Base-by-base conservation (phyloP, 352 stramenopile species). In the Achlya hypogyna region DNA sequence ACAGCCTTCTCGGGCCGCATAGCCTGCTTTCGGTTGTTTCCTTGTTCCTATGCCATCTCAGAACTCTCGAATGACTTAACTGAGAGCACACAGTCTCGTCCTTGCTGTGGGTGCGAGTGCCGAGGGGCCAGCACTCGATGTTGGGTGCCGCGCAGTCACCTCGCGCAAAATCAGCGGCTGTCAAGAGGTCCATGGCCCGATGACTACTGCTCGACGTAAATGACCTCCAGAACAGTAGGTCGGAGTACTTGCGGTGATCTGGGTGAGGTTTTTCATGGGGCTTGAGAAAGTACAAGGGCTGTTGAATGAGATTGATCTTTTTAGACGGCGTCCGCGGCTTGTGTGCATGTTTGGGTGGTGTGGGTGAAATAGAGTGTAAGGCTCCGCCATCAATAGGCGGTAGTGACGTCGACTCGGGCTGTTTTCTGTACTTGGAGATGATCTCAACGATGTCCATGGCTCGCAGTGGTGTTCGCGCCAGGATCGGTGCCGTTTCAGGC, bases 1-100 rank as follows among this genome's bases (percentile, higher is more conserved):
- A 72, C 65, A 64, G 49, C 77, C 56, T 72, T 74, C 45, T 38
- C 75, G 47, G 20, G 20, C 25, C 53, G 28, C n/a, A 23, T 23
- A 9, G n/a, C 34, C n/a, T 59, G 18, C 23, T 32, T 22, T 18
- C 31, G n/a, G 9, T 45, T 23, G 29, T 62, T 62, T 29, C 38
- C n/a, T 12, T 47, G 31, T 20, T 62, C 31, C 31, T 49, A 62
- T 28, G 5, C 25, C 20, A 45, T 28, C 25, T 6, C 14, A 20
- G 35, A 23, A n/a, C n/a, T n/a, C n/a, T n/a, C n/a, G n/a, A 6
- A 23, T 49, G 12, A 4, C 31, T 47, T 12, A 9, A 20, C 23
- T 27, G 25, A 16, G 42, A 10, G 9, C 53, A 29, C 20, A 10
- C 1, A 1, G 10, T 28, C 51, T 59, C 51, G 8, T 59, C 51